These are phyloP conservation scores for Paramyrothecium roridum DNA, from an alignment of 2,329 filamentous ascomycete species.

Conservation along the genomic window DNA sequence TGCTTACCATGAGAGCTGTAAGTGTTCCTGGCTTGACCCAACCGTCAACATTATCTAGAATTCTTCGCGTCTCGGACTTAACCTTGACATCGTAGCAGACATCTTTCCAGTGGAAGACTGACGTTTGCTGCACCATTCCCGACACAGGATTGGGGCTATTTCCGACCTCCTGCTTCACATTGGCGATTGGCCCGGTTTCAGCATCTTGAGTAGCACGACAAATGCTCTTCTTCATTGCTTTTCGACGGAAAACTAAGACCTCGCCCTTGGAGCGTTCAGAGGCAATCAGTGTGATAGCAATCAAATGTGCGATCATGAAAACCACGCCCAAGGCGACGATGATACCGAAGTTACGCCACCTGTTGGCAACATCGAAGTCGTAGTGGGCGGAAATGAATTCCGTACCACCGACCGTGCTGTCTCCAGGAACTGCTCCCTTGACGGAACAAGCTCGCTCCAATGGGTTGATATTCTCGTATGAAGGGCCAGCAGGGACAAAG, in stretches of 20 bases:
- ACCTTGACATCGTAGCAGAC: slow-evolving; percentile 72
- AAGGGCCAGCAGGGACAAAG: slow-evolving; percentile 19
- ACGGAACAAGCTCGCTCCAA: slow-evolving; percentile 1
- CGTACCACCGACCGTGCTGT: slow-evolving; percentile 38
- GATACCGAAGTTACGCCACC: slow-evolving; percentile 55
- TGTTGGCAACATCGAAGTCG: slow-evolving; percentile 40
- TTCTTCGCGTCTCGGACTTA: slow-evolving; percentile 56
- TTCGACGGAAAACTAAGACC: slow-evolving; percentile 54
- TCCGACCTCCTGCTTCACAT: neutral
- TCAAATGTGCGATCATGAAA: slow-evolving; percentile 42
- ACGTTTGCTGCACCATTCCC: slow-evolving; percentile 11
- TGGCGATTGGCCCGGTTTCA: slow-evolving; percentile 1
- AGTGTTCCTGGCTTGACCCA: slow-evolving; percentile 72
- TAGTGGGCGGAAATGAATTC: slow-evolving; percentile 43
- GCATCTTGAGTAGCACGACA: neutral
- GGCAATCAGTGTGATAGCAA: slow-evolving; percentile 40
- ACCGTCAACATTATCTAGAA: slow-evolving; percentile 66
- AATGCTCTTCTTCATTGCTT: slow-evolving; percentile 13
- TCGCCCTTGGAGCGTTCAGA: slow-evolving; percentile 56
- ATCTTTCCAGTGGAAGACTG: slow-evolving; percentile 65
- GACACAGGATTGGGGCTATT: neutral
- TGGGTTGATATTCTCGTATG: slow-evolving; percentile 5
- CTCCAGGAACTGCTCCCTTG: slow-evolving; percentile 45
- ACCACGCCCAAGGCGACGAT: slow-evolving; percentile 46
- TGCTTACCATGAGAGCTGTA: slow-evolving; percentile 63